These are phyloP conservation scores for Corymbia citriodora DNA, from an alignment of 441 rosid species.

Conservation along the genomic window DNA sequence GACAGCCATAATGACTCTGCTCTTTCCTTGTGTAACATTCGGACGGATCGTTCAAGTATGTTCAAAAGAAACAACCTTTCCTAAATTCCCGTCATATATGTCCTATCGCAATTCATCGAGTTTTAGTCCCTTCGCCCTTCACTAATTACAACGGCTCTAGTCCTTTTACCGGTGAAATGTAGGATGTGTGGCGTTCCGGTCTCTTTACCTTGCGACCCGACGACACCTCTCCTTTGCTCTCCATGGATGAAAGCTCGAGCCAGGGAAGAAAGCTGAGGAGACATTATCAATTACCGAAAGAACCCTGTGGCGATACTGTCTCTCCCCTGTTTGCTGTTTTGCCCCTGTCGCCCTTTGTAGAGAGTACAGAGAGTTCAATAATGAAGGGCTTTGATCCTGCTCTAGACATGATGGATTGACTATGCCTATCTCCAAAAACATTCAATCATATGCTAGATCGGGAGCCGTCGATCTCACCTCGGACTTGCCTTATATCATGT, in stretches of 20 bases:
- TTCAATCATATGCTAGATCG: background rate
- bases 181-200: background rate
- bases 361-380: slow-evolving; percentile 37
- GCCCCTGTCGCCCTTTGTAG: slow-evolving; percentile 33
- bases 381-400: slow-evolving; percentile 33
- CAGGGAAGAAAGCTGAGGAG: background rate
- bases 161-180: background rate
- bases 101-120: background rate
- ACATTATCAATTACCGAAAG: background rate
- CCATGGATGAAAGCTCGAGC: background rate
- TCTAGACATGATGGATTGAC: slow-evolving; percentile 9
- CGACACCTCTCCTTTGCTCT: background rate
- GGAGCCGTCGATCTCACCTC: background rate
- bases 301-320: background rate
- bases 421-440: background rate
- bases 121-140: background rate
- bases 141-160: background rate
- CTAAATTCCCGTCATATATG: background rate
- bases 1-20: background rate
- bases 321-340: slow-evolving; percentile 25
- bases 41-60: background rate
- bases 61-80: background rate
- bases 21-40: background rate
- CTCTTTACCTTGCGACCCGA: background rate
- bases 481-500: background rate